A percentile compares a stretch with the other conserved stretches of the same genome.
phyloP scores from a whole-genome alignment of 257 asterid species.

The Solanum verrucosum region DNA sequence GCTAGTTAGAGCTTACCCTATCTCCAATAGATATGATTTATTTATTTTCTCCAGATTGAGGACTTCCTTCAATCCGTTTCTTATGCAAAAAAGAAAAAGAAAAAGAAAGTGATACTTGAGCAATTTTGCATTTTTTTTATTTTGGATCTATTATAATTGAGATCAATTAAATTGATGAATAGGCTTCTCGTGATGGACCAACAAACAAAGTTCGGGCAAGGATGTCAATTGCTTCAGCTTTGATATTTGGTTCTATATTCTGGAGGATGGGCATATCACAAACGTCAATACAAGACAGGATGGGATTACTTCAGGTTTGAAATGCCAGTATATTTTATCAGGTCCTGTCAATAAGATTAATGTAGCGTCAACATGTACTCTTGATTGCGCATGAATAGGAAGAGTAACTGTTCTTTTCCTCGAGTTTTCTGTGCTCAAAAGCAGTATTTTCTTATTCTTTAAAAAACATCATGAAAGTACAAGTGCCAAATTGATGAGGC shows the following conservation, averaged over 20 bases:
- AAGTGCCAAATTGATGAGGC: background rate
- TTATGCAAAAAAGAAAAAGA: background rate
- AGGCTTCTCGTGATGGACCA: constrained; percentile 99
- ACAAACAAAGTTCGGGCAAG: constrained; percentile 93
- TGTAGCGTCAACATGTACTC: background rate
- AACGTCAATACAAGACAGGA: constrained; percentile 89
- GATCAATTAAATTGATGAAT: constrained; percentile 3
- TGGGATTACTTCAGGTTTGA: constrained; percentile 93
- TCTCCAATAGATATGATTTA: background rate
- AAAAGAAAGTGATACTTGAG: background rate
- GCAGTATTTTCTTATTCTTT: background rate
- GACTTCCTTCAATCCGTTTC: background rate
- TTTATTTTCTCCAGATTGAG: background rate
- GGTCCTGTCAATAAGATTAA: background rate
- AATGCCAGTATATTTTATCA: background rate
- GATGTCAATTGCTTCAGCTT: constrained; percentile 93
- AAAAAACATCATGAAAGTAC: too few species aligned
- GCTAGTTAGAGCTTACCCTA: background rate
- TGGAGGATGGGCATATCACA: constrained; percentile 98
- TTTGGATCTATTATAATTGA: constrained; percentile 12
- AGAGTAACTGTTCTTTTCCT: background rate
- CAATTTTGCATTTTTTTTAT: background rate
- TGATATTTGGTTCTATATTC: constrained; percentile 94
- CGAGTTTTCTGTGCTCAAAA: background rate
- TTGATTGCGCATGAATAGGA: background rate